Base-by-base conservation (phyloP, 805 yeast genomes). In the Metschnikowia kunwiensis region DNA sequence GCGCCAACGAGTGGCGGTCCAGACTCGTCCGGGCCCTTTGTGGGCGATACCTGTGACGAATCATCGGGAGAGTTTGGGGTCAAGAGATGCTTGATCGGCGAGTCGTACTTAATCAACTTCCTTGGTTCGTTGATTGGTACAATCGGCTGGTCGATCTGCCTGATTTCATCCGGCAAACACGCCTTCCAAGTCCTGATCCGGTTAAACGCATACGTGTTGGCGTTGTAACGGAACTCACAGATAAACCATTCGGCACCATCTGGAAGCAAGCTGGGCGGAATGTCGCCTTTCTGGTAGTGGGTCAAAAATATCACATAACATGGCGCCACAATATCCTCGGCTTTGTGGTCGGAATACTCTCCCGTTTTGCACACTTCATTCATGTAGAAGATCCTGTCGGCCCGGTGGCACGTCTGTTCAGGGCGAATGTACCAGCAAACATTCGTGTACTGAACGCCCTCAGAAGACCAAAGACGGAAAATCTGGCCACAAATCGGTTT, bases 371-470 rank as follows among this genome's bases (percentile, higher is more conserved):
- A 87, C 23, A 93, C 97, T 65, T 93, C 98, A 57, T 93, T 88
- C 49, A 82, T 87, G 63, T 85, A 86, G 59, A 93, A 93, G 38
- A 88, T 64, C 54, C 96, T 72, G 62, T 93, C 97, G 28, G 74
- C 82, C 50, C 94, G 76, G 61, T 93, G 98, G 29, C 93, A 95
- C 0, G 98, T 93, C 71, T 94, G 97, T 59, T 93, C 97, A 1
- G 98, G 96, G 50, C 97, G 78, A 54, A 86, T 83, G 62, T 91
- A 93, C 98, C 97, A 93, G 68, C 97, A 93, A 25, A 86, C 95
- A 57, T 93, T 91, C 55, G 89, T 75, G 79, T 89, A 89, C 43
- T 82, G 76, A 51, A 81, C 80, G 7, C 78, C 77, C 37, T 89
- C 94, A 46, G 88, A 94, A n/a, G 78, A 72, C 98, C 98, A 93